A percentile compares a stretch with the other conserved stretches of the same genome.
These are phyloP conservation scores for Heterobasidion annosum DNA, from an alignment of 1,284 basidiomycete species.

Conservation along the genomic window DNA sequence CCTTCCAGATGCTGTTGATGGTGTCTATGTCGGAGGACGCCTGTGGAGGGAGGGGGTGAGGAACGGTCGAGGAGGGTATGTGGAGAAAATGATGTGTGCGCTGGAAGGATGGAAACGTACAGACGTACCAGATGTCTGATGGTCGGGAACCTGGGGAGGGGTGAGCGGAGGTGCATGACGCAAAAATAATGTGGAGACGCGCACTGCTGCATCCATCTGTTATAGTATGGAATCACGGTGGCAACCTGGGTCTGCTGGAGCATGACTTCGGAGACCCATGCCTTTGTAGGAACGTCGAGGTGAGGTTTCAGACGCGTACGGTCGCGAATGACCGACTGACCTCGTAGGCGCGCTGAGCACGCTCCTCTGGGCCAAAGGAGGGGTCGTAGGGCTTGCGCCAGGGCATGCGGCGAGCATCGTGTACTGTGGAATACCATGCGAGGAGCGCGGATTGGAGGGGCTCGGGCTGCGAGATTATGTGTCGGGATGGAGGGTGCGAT, in stretches of 20 bases:
- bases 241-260: conserved; percentile 91
- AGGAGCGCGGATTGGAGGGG: conserved; percentile 40
- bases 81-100: too few species aligned
- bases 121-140: conserved; percentile 61
- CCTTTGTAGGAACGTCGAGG: conserved; percentile 29
- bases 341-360: conserved; percentile 74
- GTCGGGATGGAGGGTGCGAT: conserved; percentile 23
- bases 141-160: conserved; percentile 64
- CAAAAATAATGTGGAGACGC: conserved; percentile 15
- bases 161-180: conserved; percentile 2
- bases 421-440: conserved; percentile 62
- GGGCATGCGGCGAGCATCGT: conserved; percentile 68
- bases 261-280: conserved; percentile 94
- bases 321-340: conserved; percentile 24
- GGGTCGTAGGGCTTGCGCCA: conserved; percentile 71
- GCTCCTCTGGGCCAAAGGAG: conserved; percentile 36
- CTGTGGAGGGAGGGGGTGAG: conserved; percentile 18
- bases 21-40: conserved; percentile 73
- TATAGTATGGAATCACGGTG: conserved; percentile 88
- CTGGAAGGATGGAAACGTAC: neutral
- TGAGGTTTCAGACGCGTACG: neutral
- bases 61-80: too few species aligned
- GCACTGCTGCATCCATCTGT: conserved; percentile 74
- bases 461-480: conserved; percentile 25
- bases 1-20: conserved; percentile 85